These are phyloP conservation scores for Ceratocystis cacaofunesta DNA, from an alignment of 2,329 filamentous ascomycete species.

Conservation along the genomic window DNA sequence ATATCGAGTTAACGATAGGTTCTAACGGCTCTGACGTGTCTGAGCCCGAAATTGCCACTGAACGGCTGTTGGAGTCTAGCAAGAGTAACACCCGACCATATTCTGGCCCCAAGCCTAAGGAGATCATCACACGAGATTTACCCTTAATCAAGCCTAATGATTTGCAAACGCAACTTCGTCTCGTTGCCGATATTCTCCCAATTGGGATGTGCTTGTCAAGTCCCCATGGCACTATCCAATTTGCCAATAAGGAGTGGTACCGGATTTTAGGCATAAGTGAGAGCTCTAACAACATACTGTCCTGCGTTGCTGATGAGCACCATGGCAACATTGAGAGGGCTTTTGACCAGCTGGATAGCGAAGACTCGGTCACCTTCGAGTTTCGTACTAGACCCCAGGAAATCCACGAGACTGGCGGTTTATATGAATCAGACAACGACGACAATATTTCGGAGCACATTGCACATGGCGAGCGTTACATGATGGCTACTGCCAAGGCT, in stretches of 20 bases:
- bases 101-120: neutral
- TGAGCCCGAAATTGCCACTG: neutral
- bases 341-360: slow-evolving; percentile 21
- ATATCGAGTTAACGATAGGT: neutral
- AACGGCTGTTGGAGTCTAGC: neutral
- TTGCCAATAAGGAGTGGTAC: slow-evolving; percentile 55
- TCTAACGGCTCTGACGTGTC: neutral
- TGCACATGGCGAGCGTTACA: slow-evolving; percentile 24
- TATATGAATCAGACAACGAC: slow-evolving; percentile 11
- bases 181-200: slow-evolving; percentile 58
- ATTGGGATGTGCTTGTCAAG: slow-evolving; percentile 61
- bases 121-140: neutral
- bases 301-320: slow-evolving; percentile 34
- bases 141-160: neutral
- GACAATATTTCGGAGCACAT: slow-evolving; percentile 13
- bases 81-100: neutral
- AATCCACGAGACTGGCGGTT: neutral
- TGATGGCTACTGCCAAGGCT: slow-evolving; percentile 34
- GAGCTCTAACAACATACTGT: slow-evolving; percentile 26
- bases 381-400: slow-evolving; percentile 28
- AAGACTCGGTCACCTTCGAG: slow-evolving; percentile 31
- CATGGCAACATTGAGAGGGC: slow-evolving; percentile 25
- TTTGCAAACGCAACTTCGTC: slow-evolving; percentile 44
- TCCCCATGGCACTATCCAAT: slow-evolving; percentile 47
- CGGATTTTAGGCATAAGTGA: slow-evolving; percentile 32